These are phyloP conservation scores for Penicillium desertorum DNA, from an alignment of 495 filamentous ascomycete genomes.

Conservation along the genomic window DNA sequence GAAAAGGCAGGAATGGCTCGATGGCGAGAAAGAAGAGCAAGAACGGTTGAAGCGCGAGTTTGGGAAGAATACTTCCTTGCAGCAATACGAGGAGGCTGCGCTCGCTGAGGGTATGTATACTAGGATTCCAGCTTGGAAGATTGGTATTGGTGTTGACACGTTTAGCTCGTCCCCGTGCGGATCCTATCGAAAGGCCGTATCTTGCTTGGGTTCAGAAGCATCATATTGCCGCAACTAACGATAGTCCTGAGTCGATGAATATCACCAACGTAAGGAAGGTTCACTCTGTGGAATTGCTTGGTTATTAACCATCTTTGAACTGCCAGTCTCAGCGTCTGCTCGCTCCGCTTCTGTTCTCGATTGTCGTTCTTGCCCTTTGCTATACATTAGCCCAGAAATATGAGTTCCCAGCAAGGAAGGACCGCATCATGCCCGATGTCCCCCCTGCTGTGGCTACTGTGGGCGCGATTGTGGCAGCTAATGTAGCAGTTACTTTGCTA, in stretches of 20 bases:
- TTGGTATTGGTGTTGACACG: conserved; percentile 16
- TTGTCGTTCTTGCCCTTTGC: conserved; percentile 51
- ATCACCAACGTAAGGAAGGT: conserved; percentile 37
- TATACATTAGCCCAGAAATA: conserved; percentile 61
- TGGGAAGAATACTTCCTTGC: conserved; percentile 48
- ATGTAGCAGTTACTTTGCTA: conserved; percentile 57
- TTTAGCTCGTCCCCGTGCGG: conserved; percentile 44
- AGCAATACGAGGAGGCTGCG: conserved; percentile 45
- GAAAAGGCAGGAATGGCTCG: conserved; percentile 45
- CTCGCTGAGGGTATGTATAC: conserved; percentile 37
- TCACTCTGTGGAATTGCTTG: background rate
- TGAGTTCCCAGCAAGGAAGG: conserved; percentile 54
- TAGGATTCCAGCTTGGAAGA: background rate
- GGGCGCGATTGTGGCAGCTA: conserved; percentile 61
- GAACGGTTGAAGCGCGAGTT: conserved; percentile 43
- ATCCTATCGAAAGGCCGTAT: conserved; percentile 41
- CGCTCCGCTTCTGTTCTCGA: conserved; percentile 60
- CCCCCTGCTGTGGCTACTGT: conserved; percentile 81
- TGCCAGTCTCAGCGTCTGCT: conserved; percentile 58
- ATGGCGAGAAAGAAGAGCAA: conserved; percentile 40
- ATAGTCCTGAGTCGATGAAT: conserved; percentile 32
- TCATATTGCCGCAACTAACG: conserved; percentile 40
- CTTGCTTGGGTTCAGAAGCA: conserved; percentile 53
- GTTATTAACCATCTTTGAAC: conserved; percentile 7
- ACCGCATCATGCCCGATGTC: conserved; percentile 68